Percentiles rank a stretch among this genome's conserved stretches.
phyloP scores from a whole-genome alignment of 2,329 filamentous ascomycete genomes.

The Xylaria sp. region DNA sequence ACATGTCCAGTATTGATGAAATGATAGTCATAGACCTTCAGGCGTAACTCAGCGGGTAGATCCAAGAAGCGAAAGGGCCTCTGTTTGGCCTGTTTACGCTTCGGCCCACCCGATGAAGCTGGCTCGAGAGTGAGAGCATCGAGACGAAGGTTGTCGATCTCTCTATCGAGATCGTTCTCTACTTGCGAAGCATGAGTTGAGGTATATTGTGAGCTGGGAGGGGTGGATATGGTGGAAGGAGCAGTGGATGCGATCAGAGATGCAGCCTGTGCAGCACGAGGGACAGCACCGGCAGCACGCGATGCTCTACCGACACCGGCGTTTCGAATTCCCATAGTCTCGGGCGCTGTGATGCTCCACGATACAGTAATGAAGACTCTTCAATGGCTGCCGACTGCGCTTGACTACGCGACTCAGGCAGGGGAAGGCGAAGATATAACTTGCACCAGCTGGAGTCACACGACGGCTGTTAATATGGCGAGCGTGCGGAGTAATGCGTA shows the following conservation, averaged over 20 bases:
- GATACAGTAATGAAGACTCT: not conserved
- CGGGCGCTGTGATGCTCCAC: not conserved
- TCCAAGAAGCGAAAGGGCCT: constrained; percentile 59
- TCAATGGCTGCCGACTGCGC: constrained; percentile 6
- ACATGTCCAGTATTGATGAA: constrained; percentile 51
- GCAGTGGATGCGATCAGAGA: constrained; percentile 18
- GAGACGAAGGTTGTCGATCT: constrained; percentile 38
- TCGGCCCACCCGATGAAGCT: constrained; percentile 19
- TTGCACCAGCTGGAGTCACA: constrained; percentile 11
- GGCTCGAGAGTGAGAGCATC: constrained; percentile 41
- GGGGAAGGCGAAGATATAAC: not conserved
- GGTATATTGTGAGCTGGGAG: constrained; percentile 34
- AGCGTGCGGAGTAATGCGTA: constrained; percentile 17
- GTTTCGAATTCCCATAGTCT: constrained; percentile 27
- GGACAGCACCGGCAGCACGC: constrained; percentile 26
- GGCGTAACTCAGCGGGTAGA: constrained; percentile 63
- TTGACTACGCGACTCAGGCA: not conserved
- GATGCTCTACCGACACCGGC: constrained; percentile 30
- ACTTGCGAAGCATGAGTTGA: constrained; percentile 36
- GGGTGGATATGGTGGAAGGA: constrained; percentile 33
- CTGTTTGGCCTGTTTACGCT: constrained; percentile 33
- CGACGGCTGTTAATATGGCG: constrained; percentile 12
- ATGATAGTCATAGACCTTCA: constrained; percentile 61
- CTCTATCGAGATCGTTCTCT: constrained; percentile 37
- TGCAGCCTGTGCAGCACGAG: constrained; percentile 27